phyloP scores from a whole-genome alignment of 106 monocot genomes.

The Phalaenopsis equestris region DNA sequence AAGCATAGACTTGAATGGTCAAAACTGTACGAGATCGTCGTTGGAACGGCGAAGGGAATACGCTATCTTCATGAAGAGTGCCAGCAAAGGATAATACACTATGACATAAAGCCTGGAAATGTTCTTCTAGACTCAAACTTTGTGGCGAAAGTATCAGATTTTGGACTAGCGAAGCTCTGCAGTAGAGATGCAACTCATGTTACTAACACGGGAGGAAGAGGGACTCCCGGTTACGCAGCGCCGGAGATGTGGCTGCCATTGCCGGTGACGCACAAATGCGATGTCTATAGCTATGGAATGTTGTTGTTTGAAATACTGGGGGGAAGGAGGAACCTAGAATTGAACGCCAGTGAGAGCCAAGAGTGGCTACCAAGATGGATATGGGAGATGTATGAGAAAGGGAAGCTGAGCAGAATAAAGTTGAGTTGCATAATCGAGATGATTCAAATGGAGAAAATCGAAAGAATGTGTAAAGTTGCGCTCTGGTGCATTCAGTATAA shows the following conservation, averaged over 20 bases:
- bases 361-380: conserved; percentile 25
- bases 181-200: conserved; percentile 9
- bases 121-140: conserved; percentile 21
- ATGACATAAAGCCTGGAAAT: conserved; percentile 35
- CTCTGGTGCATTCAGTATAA: conserved; percentile 32
- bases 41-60: conserved; percentile 22
- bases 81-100: conserved; percentile 15
- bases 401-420: not conserved
- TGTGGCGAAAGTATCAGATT: conserved; percentile 27
- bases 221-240: conserved; percentile 27
- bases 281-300: conserved; percentile 34
- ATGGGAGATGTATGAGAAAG: conserved; percentile 21
- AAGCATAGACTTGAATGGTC: conserved; percentile 7
- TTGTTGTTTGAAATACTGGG: conserved; percentile 25
- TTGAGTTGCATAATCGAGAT: conserved; percentile 7
- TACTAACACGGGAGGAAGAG: conserved; percentile 6
- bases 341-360: conserved; percentile 1
- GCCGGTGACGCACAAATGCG: conserved; percentile 24
- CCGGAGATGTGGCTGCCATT: conserved; percentile 20
- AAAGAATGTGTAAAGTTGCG: conserved; percentile 23
- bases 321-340: conserved; percentile 16
- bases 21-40: conserved; percentile 11
- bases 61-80: conserved; percentile 26
- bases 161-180: conserved; percentile 29
- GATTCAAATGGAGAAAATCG: conserved; percentile 7